phyloP scores from a whole-genome alignment of 495 filamentous ascomycete species.

The Daldinia concentrica region DNA sequence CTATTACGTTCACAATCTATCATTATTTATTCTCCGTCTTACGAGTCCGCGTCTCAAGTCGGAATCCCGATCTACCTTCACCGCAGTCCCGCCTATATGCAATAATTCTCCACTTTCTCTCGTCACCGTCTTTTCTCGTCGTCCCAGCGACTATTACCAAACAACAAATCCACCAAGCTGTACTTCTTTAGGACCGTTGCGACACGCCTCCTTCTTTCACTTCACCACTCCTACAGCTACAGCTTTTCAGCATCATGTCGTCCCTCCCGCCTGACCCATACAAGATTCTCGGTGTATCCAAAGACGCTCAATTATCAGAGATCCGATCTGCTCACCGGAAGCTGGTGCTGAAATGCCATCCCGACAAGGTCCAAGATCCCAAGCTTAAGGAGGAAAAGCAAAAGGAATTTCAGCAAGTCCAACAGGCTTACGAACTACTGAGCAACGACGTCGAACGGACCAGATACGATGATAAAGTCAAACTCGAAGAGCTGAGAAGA shows the following conservation, averaged over 20 bases:
- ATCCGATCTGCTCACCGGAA: slow-evolving; percentile 89
- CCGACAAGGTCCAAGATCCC: slow-evolving; percentile 89
- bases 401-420: slow-evolving; percentile 91
- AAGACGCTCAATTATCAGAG: slow-evolving; percentile 73
- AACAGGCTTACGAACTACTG: slow-evolving; percentile 91
- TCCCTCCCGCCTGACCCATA: slow-evolving; percentile 83
- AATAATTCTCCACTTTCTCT: slow-evolving; percentile 48
- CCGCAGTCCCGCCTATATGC: slow-evolving; percentile 50
- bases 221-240: slow-evolving; percentile 29
- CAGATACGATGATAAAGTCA: slow-evolving; percentile 81
- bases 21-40: slow-evolving; percentile 19
- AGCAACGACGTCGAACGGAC: slow-evolving; percentile 76
- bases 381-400: slow-evolving; percentile 71
- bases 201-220: slow-evolving; percentile 28
- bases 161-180: slow-evolving; percentile 31
- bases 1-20: slow-evolving; percentile 3
- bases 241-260: slow-evolving; percentile 62
- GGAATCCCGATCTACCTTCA: slow-evolving; percentile 35
- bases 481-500: slow-evolving; percentile 62
- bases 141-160: slow-evolving; percentile 40
- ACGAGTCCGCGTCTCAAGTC: slow-evolving; percentile 27
- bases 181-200: slow-evolving; percentile 13
- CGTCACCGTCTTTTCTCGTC: slow-evolving; percentile 45
- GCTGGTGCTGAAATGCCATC: slow-evolving; percentile 91
- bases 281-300: slow-evolving; percentile 77